Base-by-base conservation (phyloP, 768 basidiomycete genomes). In the Trametes elegans region DNA sequence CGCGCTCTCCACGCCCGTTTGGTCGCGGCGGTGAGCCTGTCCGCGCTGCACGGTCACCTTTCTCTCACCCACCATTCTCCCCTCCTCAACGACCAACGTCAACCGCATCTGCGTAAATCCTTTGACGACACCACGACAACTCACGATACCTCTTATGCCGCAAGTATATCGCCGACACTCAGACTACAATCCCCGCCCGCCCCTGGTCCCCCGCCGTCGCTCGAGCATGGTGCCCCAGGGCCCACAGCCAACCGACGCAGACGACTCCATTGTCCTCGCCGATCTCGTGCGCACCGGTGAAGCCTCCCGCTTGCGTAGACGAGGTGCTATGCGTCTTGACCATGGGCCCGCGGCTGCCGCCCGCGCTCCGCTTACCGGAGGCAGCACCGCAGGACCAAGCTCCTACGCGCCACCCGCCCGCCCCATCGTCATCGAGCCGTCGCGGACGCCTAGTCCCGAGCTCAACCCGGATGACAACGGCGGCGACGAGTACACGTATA, bases 261-360 rank as follows among this genome's bases (percentile, higher is more conserved):
- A 90, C 61, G 84, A 83, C 64, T 77, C 82, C 28, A 84, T 90
- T 52, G 80, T 88, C 18, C 78, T 89, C 40, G 86, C 85, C 2
- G 87, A 89, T 67, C 77, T 90, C 36, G 76, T 89, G 14, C 84
- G 88, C 46, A 83, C 83, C 1, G 88, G 83, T 14, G 88, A 90
- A 64, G 84, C 85, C 0, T 89, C 88, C 3, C 76, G 88, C 5
- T 71, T 89, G 49, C 79, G 88, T n/a, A 73, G 88, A 52, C 73
- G 88, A 59, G 88, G 88, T 10, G 88, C 88, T 47, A 79, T 88
- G 77, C 75, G 84, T 34, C 73, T 87, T 29, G 83, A 85, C 68
- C 76, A 76, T 55, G 68, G 64, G 9, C 49, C 50, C 2, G 39
- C 52, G 11, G 49, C 55, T 45, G 52, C 64, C 64, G 45, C 66